A percentile compares a stretch with the other conserved stretches of the same genome.
phyloP scores from a whole-genome alignment of 805 yeast species.

The Starmerella powellii region DNA sequence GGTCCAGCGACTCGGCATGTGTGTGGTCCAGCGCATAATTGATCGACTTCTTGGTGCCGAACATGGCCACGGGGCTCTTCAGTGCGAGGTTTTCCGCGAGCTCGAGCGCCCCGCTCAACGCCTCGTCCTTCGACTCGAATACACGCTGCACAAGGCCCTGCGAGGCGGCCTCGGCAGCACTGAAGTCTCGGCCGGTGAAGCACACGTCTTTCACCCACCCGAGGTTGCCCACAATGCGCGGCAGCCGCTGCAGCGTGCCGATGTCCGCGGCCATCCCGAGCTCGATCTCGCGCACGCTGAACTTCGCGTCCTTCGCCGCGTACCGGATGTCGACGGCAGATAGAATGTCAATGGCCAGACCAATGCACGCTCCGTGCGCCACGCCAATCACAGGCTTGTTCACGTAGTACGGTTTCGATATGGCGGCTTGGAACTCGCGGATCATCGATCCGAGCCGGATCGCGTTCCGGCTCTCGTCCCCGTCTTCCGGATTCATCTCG shows the following conservation, averaged over 20 bases:
- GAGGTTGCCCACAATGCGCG: conserved; percentile 40
- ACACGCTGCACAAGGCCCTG: conserved; percentile 44
- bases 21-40: conserved; percentile 34
- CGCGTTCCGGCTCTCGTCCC: conserved; percentile 25
- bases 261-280: conserved; percentile 71
- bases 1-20: conserved; percentile 38
- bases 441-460: conserved; percentile 33
- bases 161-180: conserved; percentile 41
- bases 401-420: conserved; percentile 28
- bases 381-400: conserved; percentile 49
- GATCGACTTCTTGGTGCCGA: conserved; percentile 49
- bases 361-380: conserved; percentile 51
- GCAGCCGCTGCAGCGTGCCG: conserved; percentile 61
- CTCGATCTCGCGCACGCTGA: conserved; percentile 57
- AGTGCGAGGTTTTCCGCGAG: conserved; percentile 39
- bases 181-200: conserved; percentile 48
- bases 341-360: conserved; percentile 58
- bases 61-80: conserved; percentile 47
- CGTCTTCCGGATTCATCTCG: conserved; percentile 15
- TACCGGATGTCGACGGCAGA: conserved; percentile 48
- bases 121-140: conserved; percentile 37
- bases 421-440: conserved; percentile 45
- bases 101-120: conserved; percentile 38
- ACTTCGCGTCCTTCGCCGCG: conserved; percentile 39
- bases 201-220: conserved; percentile 51